A percentile compares a stretch with the other conserved stretches of the same genome.
Conservation (phyloP, 2,329 filamentous ascomycete genomes). For the Sarocladium kiliense region DNA sequence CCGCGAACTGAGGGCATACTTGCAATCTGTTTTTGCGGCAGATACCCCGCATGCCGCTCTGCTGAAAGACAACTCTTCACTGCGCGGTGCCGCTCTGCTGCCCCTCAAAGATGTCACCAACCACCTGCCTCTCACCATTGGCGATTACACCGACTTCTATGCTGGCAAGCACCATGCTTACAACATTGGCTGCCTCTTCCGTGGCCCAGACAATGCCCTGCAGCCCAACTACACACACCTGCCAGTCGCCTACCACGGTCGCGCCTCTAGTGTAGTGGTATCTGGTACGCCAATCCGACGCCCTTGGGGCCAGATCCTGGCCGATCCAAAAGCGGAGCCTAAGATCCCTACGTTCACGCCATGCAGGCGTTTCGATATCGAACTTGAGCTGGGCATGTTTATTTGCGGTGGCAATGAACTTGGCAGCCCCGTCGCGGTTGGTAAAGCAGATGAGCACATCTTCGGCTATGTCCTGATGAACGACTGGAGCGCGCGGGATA, state of each 20-base stretch:
- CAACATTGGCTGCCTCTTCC: constrained; percentile 64
- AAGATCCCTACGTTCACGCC: constrained; percentile 54
- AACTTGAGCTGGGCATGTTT: constrained; percentile 74
- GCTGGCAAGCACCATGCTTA: constrained; percentile 75
- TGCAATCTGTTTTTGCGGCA: constrained; percentile 55
- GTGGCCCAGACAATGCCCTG: constrained; percentile 66
- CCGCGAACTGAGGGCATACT: constrained; percentile 63
- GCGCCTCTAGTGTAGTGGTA: constrained; percentile 69
- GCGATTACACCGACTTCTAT: constrained; percentile 84
- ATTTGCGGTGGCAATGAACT: constrained; percentile 61
- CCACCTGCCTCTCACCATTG: constrained; percentile 71
- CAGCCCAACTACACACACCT: constrained; percentile 79
- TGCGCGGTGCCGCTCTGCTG: constrained; percentile 24
- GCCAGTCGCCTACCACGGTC: constrained; percentile 76
- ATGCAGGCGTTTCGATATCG: constrained; percentile 63
- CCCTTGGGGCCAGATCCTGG: constrained; percentile 68
- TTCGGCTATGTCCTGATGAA: constrained; percentile 47
- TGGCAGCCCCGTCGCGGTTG: constrained; percentile 60
- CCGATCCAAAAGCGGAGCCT: constrained; percentile 40
- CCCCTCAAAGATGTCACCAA: constrained; percentile 46
- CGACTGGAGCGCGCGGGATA: constrained; percentile 54
- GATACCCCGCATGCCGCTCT: constrained; percentile 37
- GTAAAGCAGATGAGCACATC: constrained; percentile 54
- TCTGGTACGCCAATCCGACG: constrained; percentile 69
- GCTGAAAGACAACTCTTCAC: constrained; percentile 29